phyloP scores from a whole-genome alignment of 1,284 basidiomycete species.

The Sporisorium exsertum region DNA sequence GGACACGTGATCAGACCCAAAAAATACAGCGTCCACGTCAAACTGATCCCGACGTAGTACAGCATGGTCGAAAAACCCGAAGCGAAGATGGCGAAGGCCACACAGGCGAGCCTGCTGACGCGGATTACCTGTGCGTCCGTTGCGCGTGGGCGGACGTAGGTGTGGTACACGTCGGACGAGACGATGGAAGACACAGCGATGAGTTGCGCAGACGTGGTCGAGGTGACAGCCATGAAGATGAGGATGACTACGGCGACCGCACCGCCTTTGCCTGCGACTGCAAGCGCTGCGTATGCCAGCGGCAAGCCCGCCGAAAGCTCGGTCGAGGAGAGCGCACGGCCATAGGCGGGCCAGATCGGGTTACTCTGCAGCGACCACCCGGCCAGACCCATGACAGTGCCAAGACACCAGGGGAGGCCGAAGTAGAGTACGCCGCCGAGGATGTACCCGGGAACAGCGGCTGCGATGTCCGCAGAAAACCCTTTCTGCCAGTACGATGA shows the following conservation, averaged over 20 bases:
- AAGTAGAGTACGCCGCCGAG: constrained; percentile 65
- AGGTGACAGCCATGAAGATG: constrained; percentile 63
- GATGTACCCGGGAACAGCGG: constrained; percentile 61
- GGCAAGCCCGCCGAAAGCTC: constrained; percentile 56
- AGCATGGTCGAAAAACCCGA: constrained; percentile 50
- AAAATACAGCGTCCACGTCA: constrained; percentile 66
- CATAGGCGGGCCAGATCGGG: constrained; percentile 61
- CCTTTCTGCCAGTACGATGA: constrained; percentile 63
- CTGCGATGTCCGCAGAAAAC: constrained; percentile 55
- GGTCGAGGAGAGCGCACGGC: constrained; percentile 30
- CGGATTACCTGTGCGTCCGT: constrained; percentile 52
- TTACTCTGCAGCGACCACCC: constrained; percentile 46
- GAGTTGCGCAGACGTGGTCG: constrained; percentile 59
- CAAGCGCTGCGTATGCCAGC: constrained; percentile 54
- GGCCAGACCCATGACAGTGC: constrained; percentile 57
- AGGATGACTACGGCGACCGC: constrained; percentile 62
- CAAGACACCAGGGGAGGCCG: constrained; percentile 61
- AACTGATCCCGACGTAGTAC: constrained; percentile 53
- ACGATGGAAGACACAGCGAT: constrained; percentile 61
- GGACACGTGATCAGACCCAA: constrained; percentile 62
- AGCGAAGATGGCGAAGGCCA: constrained; percentile 60
- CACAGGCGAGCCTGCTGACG: constrained; percentile 46
- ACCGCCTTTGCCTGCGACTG: constrained; percentile 59
- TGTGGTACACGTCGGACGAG: constrained; percentile 59
- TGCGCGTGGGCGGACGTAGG: constrained; percentile 54